phyloP scores from a whole-genome alignment of 768 basidiomycete species.

The Xerocomus spinulosus region DNA sequence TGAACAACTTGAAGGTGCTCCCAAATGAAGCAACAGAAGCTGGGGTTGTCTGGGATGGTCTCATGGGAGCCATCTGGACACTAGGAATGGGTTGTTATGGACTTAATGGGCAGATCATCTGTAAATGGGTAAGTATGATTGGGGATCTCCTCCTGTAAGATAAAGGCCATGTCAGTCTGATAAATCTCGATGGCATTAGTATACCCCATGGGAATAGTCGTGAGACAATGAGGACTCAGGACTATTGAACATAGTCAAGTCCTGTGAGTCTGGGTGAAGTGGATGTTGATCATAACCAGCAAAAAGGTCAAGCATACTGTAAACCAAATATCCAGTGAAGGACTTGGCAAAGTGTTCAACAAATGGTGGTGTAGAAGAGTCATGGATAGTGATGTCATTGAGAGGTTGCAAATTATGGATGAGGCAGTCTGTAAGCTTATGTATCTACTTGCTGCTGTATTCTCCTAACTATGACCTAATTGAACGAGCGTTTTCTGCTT shows the following conservation, averaged over 20 bases:
- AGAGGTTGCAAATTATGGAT: constrained; percentile 1
- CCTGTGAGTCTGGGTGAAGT: constrained; percentile 5
- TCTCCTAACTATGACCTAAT: too few species aligned
- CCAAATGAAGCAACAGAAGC: constrained; percentile 37
- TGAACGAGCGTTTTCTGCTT: too few species aligned
- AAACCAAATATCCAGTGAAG: background rate
- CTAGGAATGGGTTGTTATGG: constrained; percentile 30
- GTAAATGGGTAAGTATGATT: constrained; percentile 34
- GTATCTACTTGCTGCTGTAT: too few species aligned
- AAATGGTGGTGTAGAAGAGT: background rate
- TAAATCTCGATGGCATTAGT: constrained; percentile 40
- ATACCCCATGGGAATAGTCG: constrained; percentile 36
- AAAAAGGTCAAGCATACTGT: constrained; percentile 1
- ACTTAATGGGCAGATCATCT: constrained; percentile 36
- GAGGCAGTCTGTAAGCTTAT: too few species aligned
- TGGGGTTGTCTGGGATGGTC: constrained; percentile 33
- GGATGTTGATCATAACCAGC: background rate
- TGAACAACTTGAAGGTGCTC: constrained; percentile 38
- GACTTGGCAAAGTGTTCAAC: background rate
- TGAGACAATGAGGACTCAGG: constrained; percentile 8
- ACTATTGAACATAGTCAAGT: constrained; percentile 38
- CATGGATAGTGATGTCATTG: background rate
- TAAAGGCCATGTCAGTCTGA: constrained; percentile 36
- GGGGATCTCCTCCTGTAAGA: constrained; percentile 39
- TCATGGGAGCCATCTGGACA: constrained; percentile 28